Conservation (phyloP, 2,329 filamentous ascomycete species). For the Colletotrichum salicis region DNA sequence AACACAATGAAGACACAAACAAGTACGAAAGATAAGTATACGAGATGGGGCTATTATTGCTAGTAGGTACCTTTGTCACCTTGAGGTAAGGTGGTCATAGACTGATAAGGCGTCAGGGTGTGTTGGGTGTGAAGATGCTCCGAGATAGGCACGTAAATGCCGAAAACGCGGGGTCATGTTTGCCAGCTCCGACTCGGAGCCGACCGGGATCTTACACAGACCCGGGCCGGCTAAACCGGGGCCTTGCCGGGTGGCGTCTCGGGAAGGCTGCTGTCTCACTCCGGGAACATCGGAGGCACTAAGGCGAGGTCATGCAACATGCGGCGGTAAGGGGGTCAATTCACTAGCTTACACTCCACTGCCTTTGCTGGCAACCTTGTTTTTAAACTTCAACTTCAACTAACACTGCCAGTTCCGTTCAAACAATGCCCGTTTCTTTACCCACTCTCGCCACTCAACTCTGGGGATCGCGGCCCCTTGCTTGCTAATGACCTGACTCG, state of each 20-base stretch:
- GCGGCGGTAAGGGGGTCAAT: too few species aligned
- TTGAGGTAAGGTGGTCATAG: background rate
- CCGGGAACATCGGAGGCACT: background rate
- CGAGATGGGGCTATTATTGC: background rate
- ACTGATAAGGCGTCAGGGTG: background rate
- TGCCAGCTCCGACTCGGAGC: slow-evolving; percentile 24
- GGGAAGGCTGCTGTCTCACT: background rate
- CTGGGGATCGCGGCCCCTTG: background rate
- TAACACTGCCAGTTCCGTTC: background rate
- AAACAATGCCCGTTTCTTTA: background rate
- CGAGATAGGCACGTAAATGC: background rate
- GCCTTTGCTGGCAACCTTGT: background rate
- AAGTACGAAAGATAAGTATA: background rate
- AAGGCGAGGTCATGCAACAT: background rate
- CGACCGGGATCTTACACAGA: slow-evolving; percentile 5
- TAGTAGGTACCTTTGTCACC: background rate
- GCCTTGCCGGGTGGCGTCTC: background rate
- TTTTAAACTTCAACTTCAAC: background rate
- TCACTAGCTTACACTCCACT: background rate
- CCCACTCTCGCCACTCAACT: background rate
- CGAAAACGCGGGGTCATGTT: slow-evolving; percentile 14
- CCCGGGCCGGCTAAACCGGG: slow-evolving; percentile 4
- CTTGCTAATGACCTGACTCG: slow-evolving; percentile 17
- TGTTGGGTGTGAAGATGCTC: background rate
- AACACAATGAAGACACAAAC: background rate